Base-by-base conservation (phyloP, 1,284 basidiomycete species). In the Papiliotrema terrestris region DNA sequence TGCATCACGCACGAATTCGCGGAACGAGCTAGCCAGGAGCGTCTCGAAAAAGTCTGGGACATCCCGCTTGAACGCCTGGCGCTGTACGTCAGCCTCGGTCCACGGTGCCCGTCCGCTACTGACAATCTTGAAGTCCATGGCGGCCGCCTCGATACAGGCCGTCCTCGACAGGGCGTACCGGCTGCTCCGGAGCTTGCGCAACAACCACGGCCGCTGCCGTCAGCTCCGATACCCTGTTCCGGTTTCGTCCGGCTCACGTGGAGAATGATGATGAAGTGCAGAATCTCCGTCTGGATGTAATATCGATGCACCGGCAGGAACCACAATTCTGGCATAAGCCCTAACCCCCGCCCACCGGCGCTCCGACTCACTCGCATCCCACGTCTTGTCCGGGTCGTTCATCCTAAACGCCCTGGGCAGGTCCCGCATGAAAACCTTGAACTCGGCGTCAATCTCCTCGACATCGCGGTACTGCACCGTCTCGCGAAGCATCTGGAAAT, bases 401-500 rank as follows among this genome's bases (percentile, higher is more conserved):
- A 74, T 66, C 2, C 44, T 42, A 52, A 69, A 73, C 5, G 61
- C 52, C 2, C 87, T 85, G 8, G 91, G 92, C 17, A 95, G 80
- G 52, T 80, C 79, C 41, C 82, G 79, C 58, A 88, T 83, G 68
- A 93, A 91, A 65, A 83, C 83, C 56, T 88, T 79, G 22, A 97
- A 78, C 56, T 94, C 89, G 29, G 89, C 87, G 69, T 97, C 91
- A 45, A 96, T 81, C 1, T 81, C 78, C 37, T 88, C 74, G 38
- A 94, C 89, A 64, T 95, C 91, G 17, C 84, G 82, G 72, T 96
- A 96, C 62, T 87, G 86, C 51, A 85, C 86, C 52, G 81, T 82
- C 25, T 83, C 83, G 47, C 85, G 82, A 20, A 94, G 84, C 74
- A 89, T 86, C 72, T 96, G 93, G 76, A 94, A 96, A 73, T 93